phyloP scores from a whole-genome alignment of 805 yeast genomes.

The Cyberlindnera samutprakarnensis region DNA sequence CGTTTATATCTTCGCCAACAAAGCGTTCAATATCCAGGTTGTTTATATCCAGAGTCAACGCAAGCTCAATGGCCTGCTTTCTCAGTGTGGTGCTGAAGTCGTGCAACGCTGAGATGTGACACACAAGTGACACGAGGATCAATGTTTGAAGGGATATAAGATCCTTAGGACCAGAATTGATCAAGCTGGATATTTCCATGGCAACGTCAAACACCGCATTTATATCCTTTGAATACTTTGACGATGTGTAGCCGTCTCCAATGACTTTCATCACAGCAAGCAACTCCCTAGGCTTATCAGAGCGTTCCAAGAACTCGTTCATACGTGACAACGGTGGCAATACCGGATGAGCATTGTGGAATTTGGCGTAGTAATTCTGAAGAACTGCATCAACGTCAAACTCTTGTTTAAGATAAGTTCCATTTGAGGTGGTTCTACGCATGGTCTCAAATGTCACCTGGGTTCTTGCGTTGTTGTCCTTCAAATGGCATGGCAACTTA shows the following conservation, averaged over 20 bases:
- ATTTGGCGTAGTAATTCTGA: conserved; percentile 27
- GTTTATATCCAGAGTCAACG: conserved; percentile 31
- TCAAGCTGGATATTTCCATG: conserved; percentile 24
- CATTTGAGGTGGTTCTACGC: neutral
- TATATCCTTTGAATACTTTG: conserved; percentile 30
- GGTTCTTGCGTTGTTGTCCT: conserved; percentile 2
- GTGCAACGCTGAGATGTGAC: conserved; percentile 47
- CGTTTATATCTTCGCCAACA: conserved; percentile 19
- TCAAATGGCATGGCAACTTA: conserved; percentile 15
- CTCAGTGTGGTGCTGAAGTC: conserved; percentile 36
- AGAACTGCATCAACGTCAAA: conserved; percentile 8
- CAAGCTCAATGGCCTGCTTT: conserved; percentile 32
- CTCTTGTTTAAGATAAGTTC: conserved; percentile 1
- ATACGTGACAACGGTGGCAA: conserved; percentile 34
- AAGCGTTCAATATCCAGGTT: conserved; percentile 27
- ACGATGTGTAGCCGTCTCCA: conserved; percentile 38
- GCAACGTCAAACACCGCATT: conserved; percentile 33
- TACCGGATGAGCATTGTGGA: conserved; percentile 40
- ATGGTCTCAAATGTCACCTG: conserved; percentile 7
- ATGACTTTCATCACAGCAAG: conserved; percentile 39
- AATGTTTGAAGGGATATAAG: conserved; percentile 36
- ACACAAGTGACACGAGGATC: conserved; percentile 32
- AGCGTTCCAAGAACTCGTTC: conserved; percentile 23
- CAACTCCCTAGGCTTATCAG: conserved; percentile 33
- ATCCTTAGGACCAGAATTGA: conserved; percentile 27